Percentiles rank a stretch among this genome's conserved stretches.
Conservation (phyloP, 768 basidiomycete species). For the Xerocomus brunneocitrinus region DNA sequence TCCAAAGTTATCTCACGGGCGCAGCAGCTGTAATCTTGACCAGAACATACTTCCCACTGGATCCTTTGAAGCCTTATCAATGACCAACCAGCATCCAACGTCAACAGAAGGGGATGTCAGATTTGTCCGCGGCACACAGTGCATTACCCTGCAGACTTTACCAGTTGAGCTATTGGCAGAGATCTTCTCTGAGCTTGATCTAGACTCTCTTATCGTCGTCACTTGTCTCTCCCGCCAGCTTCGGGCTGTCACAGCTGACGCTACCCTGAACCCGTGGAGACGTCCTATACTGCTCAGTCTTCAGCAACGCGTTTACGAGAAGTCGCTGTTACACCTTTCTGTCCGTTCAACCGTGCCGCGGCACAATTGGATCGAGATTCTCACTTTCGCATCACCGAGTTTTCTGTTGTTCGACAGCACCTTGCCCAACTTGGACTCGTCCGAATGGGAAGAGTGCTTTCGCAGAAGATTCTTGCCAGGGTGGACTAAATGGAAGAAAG, state of each 20-base stretch:
- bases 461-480: slow-evolving; percentile 67
- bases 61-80: not conserved
- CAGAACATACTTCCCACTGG: no score
- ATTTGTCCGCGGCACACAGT: not conserved
- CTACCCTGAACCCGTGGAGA: slow-evolving; percentile 72
- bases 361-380: slow-evolving; percentile 76
- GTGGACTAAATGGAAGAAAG: slow-evolving; percentile 69
- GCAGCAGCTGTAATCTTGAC: no score
- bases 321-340: slow-evolving; percentile 52
- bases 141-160: slow-evolving; percentile 40
- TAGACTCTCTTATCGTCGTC: slow-evolving; percentile 52
- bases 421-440: slow-evolving; percentile 58
- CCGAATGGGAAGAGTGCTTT: slow-evolving; percentile 77
- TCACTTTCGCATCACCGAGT: slow-evolving; percentile 54
- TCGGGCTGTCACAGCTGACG: slow-evolving; percentile 53
- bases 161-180: slow-evolving; percentile 78
- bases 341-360: slow-evolving; percentile 62
- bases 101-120: not conserved
- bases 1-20: no score
- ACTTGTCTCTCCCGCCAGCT: slow-evolving; percentile 61
- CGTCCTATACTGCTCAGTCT: slow-evolving; percentile 62
- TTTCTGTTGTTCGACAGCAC: slow-evolving; percentile 68
- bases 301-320: slow-evolving; percentile 42
- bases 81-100: not conserved
- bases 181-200: slow-evolving; percentile 64